Evolutionary conservation across 1,139 yeast species (phyloP).

Genomic region (Starmera stellimalicola): DNA sequence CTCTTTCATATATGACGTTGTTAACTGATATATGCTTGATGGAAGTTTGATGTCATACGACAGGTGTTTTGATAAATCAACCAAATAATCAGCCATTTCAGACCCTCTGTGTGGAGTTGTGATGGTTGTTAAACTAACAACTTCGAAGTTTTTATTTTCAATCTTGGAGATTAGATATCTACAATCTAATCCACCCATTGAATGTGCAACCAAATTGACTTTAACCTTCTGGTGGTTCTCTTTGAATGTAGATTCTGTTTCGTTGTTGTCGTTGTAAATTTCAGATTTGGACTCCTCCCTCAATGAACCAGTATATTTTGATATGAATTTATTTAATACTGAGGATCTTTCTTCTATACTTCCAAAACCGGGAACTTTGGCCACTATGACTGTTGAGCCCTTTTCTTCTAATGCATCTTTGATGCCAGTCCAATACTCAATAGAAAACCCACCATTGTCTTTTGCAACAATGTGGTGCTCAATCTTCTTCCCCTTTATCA

Average conservation of each 20-base stretch:
- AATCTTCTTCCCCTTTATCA: conserved; percentile 16
- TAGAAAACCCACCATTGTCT: conserved; percentile 28
- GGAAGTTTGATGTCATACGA: conserved; percentile 26
- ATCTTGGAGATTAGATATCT: conserved; percentile 60
- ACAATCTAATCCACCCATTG: conserved; percentile 91
- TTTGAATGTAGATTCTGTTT: conserved; percentile 11
- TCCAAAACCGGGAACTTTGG: conserved; percentile 79
- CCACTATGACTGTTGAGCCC: conserved; percentile 64
- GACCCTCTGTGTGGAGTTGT: conserved; percentile 89
- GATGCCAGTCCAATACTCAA: conserved; percentile 81
- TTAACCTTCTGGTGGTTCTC: conserved; percentile 27
- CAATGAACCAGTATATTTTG: conserved; percentile 29
- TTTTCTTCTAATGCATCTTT: conserved; percentile 45
- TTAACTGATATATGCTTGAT: conserved; percentile 46
- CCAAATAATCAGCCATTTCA: conserved; percentile 67
- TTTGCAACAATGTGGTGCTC: conserved; percentile 12
- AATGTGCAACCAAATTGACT: conserved; percentile 77
- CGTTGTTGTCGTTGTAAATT: conserved; percentile 22
- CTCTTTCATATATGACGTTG: conserved; percentile 40
- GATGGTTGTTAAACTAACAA: conserved; percentile 69
- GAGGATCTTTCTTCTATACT: conserved; percentile 61
- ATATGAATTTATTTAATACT: conserved; percentile 45
- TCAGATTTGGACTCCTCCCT: conserved; percentile 24
- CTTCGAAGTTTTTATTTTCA: conserved; percentile 36
- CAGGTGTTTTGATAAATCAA: conserved; percentile 21